A percentile compares a stretch with the other conserved stretches of the same genome.
Evolutionary conservation across 2,329 filamentous ascomycete species (phyloP).

Genomic region (Aspergillus bombycis): DNA sequence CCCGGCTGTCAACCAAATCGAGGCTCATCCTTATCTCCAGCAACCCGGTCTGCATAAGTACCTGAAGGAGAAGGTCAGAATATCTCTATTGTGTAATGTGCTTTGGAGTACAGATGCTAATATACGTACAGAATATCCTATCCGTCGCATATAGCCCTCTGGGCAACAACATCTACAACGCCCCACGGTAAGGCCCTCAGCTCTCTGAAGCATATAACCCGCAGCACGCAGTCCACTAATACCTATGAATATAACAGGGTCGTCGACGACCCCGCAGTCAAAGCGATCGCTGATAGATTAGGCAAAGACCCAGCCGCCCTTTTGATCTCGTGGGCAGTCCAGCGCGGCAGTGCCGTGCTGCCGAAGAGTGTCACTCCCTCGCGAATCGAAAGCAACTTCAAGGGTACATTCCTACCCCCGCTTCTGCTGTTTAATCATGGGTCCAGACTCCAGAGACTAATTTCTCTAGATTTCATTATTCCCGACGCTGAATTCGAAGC

Average conservation of each 20-base stretch:
- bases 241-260: slow-evolving; percentile 45
- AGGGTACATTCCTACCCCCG: slow-evolving; percentile 33
- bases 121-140: slow-evolving; percentile 42
- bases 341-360: slow-evolving; percentile 57
- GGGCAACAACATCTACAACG: slow-evolving; percentile 49
- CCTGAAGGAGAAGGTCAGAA: slow-evolving; percentile 54
- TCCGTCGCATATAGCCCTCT: slow-evolving; percentile 66
- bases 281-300: slow-evolving; percentile 65
- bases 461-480: slow-evolving; percentile 32
- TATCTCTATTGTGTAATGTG: too few relatives aligned
- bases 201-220: neutral
- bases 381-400: slow-evolving; percentile 54
- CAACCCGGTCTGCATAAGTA: slow-evolving; percentile 57
- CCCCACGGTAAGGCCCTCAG: slow-evolving; percentile 29
- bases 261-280: slow-evolving; percentile 61
- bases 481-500: slow-evolving; percentile 39
- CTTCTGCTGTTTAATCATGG: neutral
- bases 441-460: neutral
- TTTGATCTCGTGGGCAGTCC: slow-evolving; percentile 58
- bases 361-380: slow-evolving; percentile 59
- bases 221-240: neutral
- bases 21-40: slow-evolving; percentile 68
- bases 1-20: slow-evolving; percentile 68
- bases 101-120: neutral
- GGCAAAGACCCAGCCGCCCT: slow-evolving; percentile 61